phyloP scores from a whole-genome alignment of 2,329 filamentous ascomycete genomes.

The Stromatinia cepivora region DNA sequence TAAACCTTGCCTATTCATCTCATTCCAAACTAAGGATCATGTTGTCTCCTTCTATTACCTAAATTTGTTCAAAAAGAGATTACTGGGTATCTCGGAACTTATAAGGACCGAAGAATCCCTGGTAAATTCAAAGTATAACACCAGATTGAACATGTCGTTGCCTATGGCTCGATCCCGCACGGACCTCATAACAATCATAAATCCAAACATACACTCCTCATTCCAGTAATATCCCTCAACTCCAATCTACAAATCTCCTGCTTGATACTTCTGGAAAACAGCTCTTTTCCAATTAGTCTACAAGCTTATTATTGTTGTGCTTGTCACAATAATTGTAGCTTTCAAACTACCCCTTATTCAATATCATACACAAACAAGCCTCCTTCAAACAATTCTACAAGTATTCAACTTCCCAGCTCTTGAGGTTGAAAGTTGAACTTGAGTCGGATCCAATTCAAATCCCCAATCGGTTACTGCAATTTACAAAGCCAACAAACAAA shows the following conservation, averaged over 20 bases:
- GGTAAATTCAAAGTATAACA: slow-evolving; percentile 6
- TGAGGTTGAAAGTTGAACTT: neutral
- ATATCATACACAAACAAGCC: neutral
- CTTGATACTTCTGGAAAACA: neutral
- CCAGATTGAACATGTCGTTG: neutral
- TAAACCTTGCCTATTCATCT: neutral
- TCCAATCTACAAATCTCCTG: neutral
- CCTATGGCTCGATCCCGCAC: slow-evolving; percentile 4
- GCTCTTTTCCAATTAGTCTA: neutral
- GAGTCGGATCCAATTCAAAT: neutral
- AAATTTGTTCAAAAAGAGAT: neutral
- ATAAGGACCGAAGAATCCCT: neutral
- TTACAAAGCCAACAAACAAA: no score
- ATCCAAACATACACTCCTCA: neutral
- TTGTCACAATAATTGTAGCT: slow-evolving; percentile 1
- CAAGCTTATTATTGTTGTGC: neutral
- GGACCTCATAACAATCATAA: neutral
- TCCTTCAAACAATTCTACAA: neutral
- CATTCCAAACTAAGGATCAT: neutral
- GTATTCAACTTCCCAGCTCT: neutral
- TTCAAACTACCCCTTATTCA: neutral
- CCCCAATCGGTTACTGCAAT: neutral
- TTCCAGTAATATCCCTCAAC: neutral
- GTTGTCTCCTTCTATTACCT: neutral
- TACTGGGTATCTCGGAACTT: neutral